Evolutionary conservation across 129 eudicot genomes (phyloP), one percentile per base, ranked within the genome.

Genomic region (Sambucus nigra): DNA sequence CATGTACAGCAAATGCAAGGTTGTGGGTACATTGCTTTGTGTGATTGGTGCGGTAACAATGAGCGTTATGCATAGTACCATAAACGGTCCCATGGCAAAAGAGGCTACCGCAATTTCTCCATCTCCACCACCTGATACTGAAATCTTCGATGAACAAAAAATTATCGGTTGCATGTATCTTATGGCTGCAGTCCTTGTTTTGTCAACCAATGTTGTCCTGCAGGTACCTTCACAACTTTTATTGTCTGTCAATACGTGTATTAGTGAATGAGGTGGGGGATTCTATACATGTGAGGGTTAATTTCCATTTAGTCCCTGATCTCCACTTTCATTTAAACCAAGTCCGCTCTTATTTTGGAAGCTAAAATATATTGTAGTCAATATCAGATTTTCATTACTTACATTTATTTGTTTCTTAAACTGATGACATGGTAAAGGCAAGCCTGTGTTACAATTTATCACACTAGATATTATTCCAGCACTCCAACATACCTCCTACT

Each of bases 41-140:
- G 87, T 83, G 2, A 38, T 63, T 25, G 94, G 94, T 18, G 94
- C 94, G 5, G 8, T 83, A 20, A 33, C 70, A 22, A 75, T 83
- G 87, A 79, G 87, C 55, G 41, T 83, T 7, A 50, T 74, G 75
- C 94, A 83, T 55, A 76, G 83, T 46, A 22, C 76, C 19, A 42
- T 25, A 12, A 20, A 32, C 15, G 53, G 5, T 0, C 47, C 35
- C 32, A 5, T 39, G 20, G 25, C 21, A 8, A 38, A 49, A 41
- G 67, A 47, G 18, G 46, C 27, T 7, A n/a, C 18, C 22, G 2
- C n/a, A 49, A n/a, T 35, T 6, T 23, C 26, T 19, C 52, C 55
- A 19, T 51, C 69, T 71, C 57, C 53, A 33, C 14, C 63, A 44
- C 42, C 42, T 33, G 14, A 51, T 48, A 25, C 21, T 41, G 23